These are phyloP conservation scores for Sugiyamaella mastotermitis DNA, from an alignment of 805 yeast genomes.

Conservation along the genomic window DNA sequence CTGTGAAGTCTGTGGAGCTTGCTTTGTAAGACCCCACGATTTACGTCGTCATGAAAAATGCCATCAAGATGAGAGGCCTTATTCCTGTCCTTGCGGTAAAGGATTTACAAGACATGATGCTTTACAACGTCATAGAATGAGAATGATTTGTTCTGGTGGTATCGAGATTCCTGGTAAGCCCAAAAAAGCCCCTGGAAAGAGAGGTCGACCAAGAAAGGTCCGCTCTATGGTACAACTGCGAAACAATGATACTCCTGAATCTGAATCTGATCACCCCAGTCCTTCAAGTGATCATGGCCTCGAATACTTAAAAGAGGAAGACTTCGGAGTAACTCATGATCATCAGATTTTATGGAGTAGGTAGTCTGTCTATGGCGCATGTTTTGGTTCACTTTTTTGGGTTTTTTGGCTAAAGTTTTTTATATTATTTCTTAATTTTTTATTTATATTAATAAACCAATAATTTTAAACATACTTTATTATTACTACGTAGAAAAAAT, in stretches of 20 bases:
- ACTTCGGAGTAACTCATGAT: not conserved
- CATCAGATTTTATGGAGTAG: conserved; percentile 9
- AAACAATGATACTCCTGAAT: not conserved
- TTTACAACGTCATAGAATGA: conserved; percentile 66
- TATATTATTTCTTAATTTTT: no score
- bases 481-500: no score
- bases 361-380: conserved; percentile 1
- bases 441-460: no score
- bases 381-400: conserved; percentile 1
- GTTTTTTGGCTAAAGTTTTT: no score
- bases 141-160: conserved; percentile 82
- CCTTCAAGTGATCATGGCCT: conserved; percentile 11
- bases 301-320: conserved; percentile 7
- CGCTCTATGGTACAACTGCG: conserved; percentile 11
- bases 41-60: conserved; percentile 83
- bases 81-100: conserved; percentile 88
- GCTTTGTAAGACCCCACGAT: conserved; percentile 95
- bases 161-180: conserved; percentile 30
- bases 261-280: conserved; percentile 13
- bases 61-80: conserved; percentile 64
- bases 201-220: conserved; percentile 33
- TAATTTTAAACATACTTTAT: no score
- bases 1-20: conserved; percentile 69
- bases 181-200: conserved; percentile 30
- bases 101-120: conserved; percentile 89